Conservation (phyloP, 1,284 basidiomycete species). For the Malassezia nana region DNA sequence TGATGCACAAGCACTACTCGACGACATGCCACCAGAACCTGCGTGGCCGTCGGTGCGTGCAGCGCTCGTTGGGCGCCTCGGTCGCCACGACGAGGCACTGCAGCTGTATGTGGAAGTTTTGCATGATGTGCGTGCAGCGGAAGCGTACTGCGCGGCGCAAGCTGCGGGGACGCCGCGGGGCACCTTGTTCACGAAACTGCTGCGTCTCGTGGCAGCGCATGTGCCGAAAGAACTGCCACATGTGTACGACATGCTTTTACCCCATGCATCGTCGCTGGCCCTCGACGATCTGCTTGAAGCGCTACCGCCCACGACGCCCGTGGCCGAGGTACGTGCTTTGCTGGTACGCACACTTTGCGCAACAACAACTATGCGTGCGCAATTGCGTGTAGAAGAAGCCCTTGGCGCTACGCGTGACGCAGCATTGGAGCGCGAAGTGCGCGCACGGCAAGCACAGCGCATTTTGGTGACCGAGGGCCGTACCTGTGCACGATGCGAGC, state of each 20-base stretch:
- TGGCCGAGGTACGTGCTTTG: slow-evolving; percentile 69
- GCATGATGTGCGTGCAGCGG: slow-evolving; percentile 70
- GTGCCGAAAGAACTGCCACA: slow-evolving; percentile 12
- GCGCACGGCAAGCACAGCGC: slow-evolving; percentile 64
- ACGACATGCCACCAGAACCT: slow-evolving; percentile 51
- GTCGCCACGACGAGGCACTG: slow-evolving; percentile 81
- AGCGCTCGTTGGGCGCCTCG: slow-evolving; percentile 74
- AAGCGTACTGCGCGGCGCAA: slow-evolving; percentile 53
- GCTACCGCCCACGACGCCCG: slow-evolving; percentile 73
- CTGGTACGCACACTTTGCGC: slow-evolving; percentile 24
- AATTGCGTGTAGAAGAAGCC: slow-evolving; percentile 54
- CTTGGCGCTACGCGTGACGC: slow-evolving; percentile 63
- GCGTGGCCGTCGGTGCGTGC: slow-evolving; percentile 63
- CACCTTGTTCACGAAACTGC: slow-evolving; percentile 68
- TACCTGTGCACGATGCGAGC: slow-evolving; percentile 91
- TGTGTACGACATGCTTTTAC: slow-evolving; percentile 70
- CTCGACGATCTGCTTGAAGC: slow-evolving; percentile 68
- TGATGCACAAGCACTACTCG: slow-evolving; percentile 70
- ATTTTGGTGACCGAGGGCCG: slow-evolving; percentile 78
- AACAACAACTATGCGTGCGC: slow-evolving; percentile 19
- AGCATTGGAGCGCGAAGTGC: slow-evolving; percentile 61
- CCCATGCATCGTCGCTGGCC: slow-evolving; percentile 71
- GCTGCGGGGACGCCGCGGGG: not conserved
- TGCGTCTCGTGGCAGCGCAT: slow-evolving; percentile 52
- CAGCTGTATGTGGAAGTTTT: slow-evolving; percentile 82